These are phyloP conservation scores for Giardia muris DNA, from an alignment of 208 protist species.

Conservation along the genomic window DNA sequence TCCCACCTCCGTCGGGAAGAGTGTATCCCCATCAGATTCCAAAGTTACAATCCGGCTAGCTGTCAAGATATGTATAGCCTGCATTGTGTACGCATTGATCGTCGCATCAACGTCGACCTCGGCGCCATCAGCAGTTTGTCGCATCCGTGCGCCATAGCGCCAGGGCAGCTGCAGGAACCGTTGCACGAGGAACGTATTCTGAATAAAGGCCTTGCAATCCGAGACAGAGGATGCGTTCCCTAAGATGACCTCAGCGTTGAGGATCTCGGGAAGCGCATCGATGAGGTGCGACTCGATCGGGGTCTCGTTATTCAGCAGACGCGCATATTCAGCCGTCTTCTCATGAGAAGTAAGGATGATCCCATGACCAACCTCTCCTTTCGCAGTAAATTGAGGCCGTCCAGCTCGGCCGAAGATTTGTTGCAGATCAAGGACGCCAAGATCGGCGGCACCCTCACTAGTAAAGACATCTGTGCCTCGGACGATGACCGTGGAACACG, in stretches of 20 bases:
- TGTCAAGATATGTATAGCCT: not conserved
- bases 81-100: not conserved
- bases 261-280: slow-evolving; percentile 70
- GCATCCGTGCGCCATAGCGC: not conserved
- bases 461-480: slow-evolving; percentile 70
- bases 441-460: slow-evolving; percentile 70
- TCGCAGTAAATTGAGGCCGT: slow-evolving; percentile 71
- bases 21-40: not conserved
- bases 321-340: slow-evolving; percentile 76
- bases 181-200: not conserved
- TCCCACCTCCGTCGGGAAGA: not conserved
- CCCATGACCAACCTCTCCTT: slow-evolving; percentile 76
- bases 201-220: slow-evolving; percentile 60
- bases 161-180: not conserved
- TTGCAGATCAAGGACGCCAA: slow-evolving; percentile 93
- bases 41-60: not conserved
- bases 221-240: slow-evolving; percentile 80
- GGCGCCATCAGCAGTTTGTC: not conserved
- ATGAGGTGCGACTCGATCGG: slow-evolving; percentile 84
- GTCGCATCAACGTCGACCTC: not conserved
- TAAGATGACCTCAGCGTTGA: slow-evolving; percentile 88
- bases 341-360: slow-evolving; percentile 89
- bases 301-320: slow-evolving; percentile 66
- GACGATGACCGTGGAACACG: slow-evolving; percentile 93
- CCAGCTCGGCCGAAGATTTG: slow-evolving; percentile 93